Evolutionary conservation across 2,329 filamentous ascomycete genomes (phyloP).

Genomic region (Neoscytalidium dimidiatum): DNA sequence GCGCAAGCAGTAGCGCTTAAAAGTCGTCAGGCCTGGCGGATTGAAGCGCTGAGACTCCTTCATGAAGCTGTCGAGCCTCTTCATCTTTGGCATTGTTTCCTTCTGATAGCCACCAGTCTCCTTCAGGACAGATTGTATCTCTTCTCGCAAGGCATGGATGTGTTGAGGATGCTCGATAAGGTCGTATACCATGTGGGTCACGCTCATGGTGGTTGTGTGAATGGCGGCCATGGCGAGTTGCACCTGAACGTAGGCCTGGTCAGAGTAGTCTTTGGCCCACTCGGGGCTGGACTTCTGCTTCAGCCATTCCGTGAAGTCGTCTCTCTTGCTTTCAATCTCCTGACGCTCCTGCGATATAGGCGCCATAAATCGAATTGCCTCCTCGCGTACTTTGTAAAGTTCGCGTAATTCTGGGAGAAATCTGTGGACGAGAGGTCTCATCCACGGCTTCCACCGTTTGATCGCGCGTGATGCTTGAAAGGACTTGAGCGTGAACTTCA

Average conservation of each 20-base stretch:
- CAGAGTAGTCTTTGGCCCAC: conserved; percentile 19
- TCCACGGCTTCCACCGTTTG: conserved; percentile 18
- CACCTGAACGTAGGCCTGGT: conserved; percentile 14
- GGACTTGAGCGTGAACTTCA: conserved; percentile 42
- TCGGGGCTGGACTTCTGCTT: conserved; percentile 13
- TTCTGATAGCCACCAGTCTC: conserved; percentile 22
- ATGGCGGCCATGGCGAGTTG: conserved; percentile 24
- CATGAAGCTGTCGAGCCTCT: conserved; percentile 27
- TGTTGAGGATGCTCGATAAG: conserved; percentile 23
- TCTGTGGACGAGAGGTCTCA: conserved; percentile 9
- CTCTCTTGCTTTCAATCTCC: not conserved
- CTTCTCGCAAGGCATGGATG: conserved; percentile 22
- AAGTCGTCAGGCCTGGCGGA: conserved; percentile 22
- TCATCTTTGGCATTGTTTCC: conserved; percentile 22
- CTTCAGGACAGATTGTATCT: conserved; percentile 15
- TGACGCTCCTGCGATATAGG: conserved; percentile 18
- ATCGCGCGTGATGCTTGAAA: conserved; percentile 16
- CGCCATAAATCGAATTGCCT: conserved; percentile 19
- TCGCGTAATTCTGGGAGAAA: conserved; percentile 14
- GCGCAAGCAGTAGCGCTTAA: conserved; percentile 21
- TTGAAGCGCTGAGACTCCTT: conserved; percentile 25
- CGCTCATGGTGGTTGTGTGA: conserved; percentile 27
- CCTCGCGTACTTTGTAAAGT: conserved; percentile 19
- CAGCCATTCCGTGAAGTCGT: conserved; percentile 15
- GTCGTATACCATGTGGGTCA: conserved; percentile 24